Percentiles rank a stretch among this genome's conserved stretches.
Conservation (phyloP, 495 filamentous ascomycete species). For the Acidiella bohemica region DNA sequence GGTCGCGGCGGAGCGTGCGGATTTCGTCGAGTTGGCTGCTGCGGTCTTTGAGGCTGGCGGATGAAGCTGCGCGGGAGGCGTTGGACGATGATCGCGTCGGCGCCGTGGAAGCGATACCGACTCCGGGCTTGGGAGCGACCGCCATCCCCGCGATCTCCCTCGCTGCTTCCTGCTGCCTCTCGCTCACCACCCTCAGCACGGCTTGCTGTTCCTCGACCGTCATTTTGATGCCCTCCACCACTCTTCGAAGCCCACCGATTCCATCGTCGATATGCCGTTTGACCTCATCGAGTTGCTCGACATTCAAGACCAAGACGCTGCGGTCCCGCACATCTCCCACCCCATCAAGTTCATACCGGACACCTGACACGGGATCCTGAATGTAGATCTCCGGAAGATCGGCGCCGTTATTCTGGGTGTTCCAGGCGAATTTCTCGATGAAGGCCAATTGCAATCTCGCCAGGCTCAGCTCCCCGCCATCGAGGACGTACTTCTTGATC, state of each 20-base stretch:
- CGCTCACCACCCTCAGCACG: conserved; percentile 74
- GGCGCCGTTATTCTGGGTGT: conserved; percentile 81
- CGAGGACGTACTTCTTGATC: conserved; percentile 91
- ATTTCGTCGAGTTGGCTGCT: conserved; percentile 56
- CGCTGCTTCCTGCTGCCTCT: conserved; percentile 77
- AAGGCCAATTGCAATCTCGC: conserved; percentile 89
- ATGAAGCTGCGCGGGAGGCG: conserved; percentile 6
- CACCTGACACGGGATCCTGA: conserved; percentile 85
- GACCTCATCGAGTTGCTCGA: conserved; percentile 91
- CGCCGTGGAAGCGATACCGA: conserved; percentile 6
- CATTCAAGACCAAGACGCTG: conserved; percentile 82
- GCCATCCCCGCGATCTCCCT: conserved; percentile 81
- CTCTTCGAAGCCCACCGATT: conserved; percentile 58
- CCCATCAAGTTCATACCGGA: conserved; percentile 91
- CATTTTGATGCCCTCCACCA: conserved; percentile 70
- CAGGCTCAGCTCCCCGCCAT: conserved; percentile 72
- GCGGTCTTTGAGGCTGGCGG: conserved; percentile 23
- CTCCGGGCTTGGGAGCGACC: conserved; percentile 44
- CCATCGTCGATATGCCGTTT: conserved; percentile 93
- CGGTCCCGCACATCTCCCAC: conserved; percentile 90
- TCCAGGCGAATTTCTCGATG: conserved; percentile 98
- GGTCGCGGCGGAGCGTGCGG: conserved; percentile 71
- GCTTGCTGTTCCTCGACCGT: conserved; percentile 66
- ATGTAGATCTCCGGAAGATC: conserved; percentile 96
- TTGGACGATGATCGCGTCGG: background rate